Percentiles rank a stretch among this genome's conserved stretches.
Evolutionary conservation across 2,329 filamentous ascomycete species (phyloP).

Genomic region (Aschersonia sp.): DNA sequence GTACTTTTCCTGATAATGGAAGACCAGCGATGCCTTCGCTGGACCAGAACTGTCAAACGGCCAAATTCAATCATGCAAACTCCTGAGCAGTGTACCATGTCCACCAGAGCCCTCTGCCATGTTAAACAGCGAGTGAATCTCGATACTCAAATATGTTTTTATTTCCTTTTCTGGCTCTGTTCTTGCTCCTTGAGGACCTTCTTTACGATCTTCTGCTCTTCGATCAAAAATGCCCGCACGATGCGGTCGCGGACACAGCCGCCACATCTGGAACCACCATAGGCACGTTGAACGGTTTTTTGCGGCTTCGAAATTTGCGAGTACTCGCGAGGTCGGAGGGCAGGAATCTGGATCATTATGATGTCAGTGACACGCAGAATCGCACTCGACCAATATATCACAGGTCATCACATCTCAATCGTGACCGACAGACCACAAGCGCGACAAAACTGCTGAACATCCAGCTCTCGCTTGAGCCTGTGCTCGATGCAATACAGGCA

Average conservation of each 20-base stretch:
- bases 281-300: conserved; percentile 98
- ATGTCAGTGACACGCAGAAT: background rate
- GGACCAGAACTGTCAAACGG: too few relatives aligned
- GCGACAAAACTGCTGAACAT: too few relatives aligned
- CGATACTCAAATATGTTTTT: conserved; percentile 14
- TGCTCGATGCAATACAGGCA: too few relatives aligned
- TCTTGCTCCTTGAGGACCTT: conserved; percentile 99
- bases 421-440: too few relatives aligned
- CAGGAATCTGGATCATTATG: conserved; percentile 52
- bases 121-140: background rate
- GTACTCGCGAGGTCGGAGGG: conserved; percentile 97
- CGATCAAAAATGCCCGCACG: conserved; percentile 95
- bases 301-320: conserved; percentile 92
- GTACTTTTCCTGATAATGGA: too few relatives aligned
- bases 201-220: conserved; percentile 99
- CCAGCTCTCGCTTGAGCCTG: too few relatives aligned
- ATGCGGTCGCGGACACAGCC: conserved; percentile 98
- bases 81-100: background rate
- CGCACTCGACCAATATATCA: too few relatives aligned
- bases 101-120: background rate
- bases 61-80: background rate
- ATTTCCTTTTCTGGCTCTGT: conserved; percentile 55
- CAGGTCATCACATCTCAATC: too few relatives aligned
- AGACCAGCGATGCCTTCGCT: too few relatives aligned
- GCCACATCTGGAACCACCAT: conserved; percentile 95